Percentiles rank a stretch among this genome's conserved stretches.
Conservation (phyloP, 495 filamentous ascomycete genomes). For the Glarea lozoyensis region DNA sequence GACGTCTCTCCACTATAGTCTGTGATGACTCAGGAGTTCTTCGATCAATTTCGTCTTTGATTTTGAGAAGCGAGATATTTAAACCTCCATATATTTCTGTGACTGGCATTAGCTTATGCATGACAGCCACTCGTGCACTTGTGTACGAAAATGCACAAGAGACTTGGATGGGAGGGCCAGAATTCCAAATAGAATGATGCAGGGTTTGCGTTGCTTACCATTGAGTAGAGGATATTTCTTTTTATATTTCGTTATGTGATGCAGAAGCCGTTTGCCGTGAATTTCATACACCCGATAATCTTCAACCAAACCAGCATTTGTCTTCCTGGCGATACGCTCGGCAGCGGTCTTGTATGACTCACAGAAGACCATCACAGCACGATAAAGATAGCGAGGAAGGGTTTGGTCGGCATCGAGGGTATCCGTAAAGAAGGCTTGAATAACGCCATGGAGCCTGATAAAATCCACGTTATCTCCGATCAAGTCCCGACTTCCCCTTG, state of each 20-base stretch:
- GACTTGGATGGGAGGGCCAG: too few relatives aligned
- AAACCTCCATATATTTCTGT: constrained; percentile 35
- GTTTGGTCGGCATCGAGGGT: constrained; percentile 50
- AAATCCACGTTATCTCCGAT: constrained; percentile 55
- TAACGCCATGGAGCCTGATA: constrained; percentile 67
- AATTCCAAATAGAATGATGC: too few relatives aligned
- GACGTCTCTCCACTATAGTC: constrained; percentile 35
- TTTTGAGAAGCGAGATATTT: constrained; percentile 36
- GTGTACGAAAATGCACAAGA: too few relatives aligned
- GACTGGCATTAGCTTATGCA: too few relatives aligned
- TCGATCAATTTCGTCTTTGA: constrained; percentile 49
- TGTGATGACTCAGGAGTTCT: constrained; percentile 41
- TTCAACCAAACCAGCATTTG: constrained; percentile 51
- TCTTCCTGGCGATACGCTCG: constrained; percentile 41
- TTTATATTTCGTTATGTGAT: constrained; percentile 31
- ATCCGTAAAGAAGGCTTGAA: constrained; percentile 72
- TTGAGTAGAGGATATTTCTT: constrained; percentile 31
- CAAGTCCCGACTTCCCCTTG: constrained; percentile 39
- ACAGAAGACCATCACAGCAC: constrained; percentile 51
- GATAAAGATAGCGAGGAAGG: constrained; percentile 53
- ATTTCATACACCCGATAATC: constrained; percentile 65
- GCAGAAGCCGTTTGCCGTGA: constrained; percentile 50
- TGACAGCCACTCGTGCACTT: too few relatives aligned
- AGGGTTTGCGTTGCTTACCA: too few relatives aligned
- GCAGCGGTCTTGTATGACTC: constrained; percentile 54